A percentile compares a stretch with the other conserved stretches of the same genome.
These are phyloP conservation scores for Alternaria dauci DNA, from an alignment of 2,329 filamentous ascomycete genomes.

Conservation along the genomic window DNA sequence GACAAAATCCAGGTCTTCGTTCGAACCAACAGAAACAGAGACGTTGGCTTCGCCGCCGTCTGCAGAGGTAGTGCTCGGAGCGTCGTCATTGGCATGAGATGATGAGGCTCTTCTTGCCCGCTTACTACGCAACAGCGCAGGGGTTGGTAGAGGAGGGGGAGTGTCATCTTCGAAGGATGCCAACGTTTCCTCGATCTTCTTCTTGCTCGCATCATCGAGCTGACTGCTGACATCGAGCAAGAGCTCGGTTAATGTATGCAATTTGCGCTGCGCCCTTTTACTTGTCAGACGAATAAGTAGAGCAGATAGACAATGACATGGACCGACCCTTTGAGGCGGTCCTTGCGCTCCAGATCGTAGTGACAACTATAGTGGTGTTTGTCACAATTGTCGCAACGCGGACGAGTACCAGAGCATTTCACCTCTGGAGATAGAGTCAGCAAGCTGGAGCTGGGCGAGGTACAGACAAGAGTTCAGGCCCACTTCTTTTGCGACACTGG, in stretches of 20 bases:
- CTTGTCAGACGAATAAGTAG: neutral
- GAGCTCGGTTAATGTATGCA: conserved; percentile 22
- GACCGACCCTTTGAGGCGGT: conserved; percentile 43
- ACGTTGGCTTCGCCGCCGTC: conserved; percentile 12
- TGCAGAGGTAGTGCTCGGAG: neutral
- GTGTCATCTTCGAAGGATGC: conserved; percentile 17
- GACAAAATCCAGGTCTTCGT: conserved; percentile 21
- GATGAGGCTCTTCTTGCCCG: conserved; percentile 8
- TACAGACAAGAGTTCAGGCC: conserved; percentile 1
- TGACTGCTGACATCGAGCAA: conserved; percentile 26
- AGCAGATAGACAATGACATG: neutral
- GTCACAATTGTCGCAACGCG: conserved; percentile 44
- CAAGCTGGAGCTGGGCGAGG: neutral
- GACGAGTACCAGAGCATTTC: conserved; percentile 47
- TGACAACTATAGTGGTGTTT: conserved; percentile 35
- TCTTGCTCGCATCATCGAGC: conserved; percentile 17
- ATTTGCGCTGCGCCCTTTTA: conserved; percentile 23
- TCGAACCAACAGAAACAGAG: conserved; percentile 21
- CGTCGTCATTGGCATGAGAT: conserved; percentile 6
- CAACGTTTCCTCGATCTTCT: conserved; percentile 23
- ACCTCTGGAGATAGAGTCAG: conserved; percentile 30
- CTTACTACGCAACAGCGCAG: conserved; percentile 9
- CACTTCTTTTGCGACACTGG: conserved; percentile 31
- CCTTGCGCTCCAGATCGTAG: conserved; percentile 45
- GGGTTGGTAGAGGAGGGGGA: conserved; percentile 2